phyloP scores from a whole-genome alignment of 331 rosid species.

The Malus hybrid region DNA sequence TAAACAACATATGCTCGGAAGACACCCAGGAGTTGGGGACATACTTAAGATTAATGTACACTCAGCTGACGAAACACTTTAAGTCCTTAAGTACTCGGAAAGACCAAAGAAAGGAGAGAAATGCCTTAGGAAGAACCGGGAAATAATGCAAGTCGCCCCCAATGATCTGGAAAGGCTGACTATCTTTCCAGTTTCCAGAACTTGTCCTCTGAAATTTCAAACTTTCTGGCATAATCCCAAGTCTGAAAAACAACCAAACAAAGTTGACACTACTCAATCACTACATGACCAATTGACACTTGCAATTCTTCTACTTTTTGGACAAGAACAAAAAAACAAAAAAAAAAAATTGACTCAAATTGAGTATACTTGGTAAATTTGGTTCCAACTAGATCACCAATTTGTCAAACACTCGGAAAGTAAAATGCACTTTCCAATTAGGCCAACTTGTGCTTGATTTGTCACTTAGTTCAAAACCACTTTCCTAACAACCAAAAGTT shows the following conservation, averaged over 20 bases:
- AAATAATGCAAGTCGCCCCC: too few species aligned
- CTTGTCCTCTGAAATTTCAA: too few species aligned
- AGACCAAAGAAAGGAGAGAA: slow-evolving; percentile 6
- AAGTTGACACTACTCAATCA: too few species aligned
- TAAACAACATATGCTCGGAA: not conserved
- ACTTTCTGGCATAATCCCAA: too few species aligned
- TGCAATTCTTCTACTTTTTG: not conserved
- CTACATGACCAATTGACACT: not conserved
- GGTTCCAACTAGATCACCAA: not conserved
- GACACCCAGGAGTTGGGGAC: not conserved
- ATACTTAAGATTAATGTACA: not conserved
- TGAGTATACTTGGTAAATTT: not conserved
- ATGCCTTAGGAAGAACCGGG: too few species aligned
- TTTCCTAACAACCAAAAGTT: too few species aligned
- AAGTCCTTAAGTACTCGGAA: not conserved
- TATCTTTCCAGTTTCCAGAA: slow-evolving; percentile 60
- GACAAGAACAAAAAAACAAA: too few species aligned
- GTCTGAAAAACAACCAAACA: too few species aligned
- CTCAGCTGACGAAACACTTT: not conserved
- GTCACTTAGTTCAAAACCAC: too few species aligned
- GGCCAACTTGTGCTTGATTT: too few species aligned
- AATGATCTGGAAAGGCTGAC: too few species aligned
- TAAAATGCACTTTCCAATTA: too few species aligned
- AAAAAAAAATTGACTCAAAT: not conserved
- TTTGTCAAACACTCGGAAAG: not conserved